Evolutionary conservation across 371 early-diverging fungal genomes (phyloP).

Genomic region (Smittium culicis): DNA sequence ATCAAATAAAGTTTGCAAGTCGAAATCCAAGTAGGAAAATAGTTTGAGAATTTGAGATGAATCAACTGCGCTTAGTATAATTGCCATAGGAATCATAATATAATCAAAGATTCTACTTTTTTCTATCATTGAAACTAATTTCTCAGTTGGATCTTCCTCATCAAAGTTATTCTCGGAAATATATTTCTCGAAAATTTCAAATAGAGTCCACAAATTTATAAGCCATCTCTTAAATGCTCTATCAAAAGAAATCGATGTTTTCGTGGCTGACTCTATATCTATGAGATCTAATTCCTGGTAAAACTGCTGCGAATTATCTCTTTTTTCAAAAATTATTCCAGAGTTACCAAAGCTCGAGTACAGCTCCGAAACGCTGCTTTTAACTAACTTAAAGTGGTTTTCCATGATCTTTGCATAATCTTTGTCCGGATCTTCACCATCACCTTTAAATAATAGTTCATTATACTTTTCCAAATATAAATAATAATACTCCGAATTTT

Average conservation of each 20-base stretch:
- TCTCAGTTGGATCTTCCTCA: neutral
- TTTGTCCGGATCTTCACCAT: neutral
- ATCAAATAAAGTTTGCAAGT: neutral
- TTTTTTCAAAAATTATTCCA: neutral
- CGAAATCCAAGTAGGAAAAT: neutral
- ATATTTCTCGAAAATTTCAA: neutral
- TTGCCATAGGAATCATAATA: neutral
- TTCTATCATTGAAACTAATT: neutral
- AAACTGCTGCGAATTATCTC: too few relatives aligned
- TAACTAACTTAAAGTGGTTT: neutral
- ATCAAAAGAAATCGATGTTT: neutral
- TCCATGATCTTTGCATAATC: neutral
- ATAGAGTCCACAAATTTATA: neutral
- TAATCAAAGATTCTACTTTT: constrained; percentile 1
- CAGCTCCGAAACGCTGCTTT: neutral
- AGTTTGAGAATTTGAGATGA: neutral
- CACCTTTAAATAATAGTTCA: neutral
- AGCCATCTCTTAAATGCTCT: neutral
- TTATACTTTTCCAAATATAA: neutral
- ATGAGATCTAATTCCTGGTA: too few relatives aligned
- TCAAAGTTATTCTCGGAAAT: neutral
- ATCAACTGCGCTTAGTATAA: neutral
- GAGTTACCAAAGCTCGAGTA: neutral
- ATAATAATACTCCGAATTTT: neutral
- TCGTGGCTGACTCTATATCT: neutral